Conservation (phyloP, 2,329 filamentous ascomycete species). For the Basipetospora chlamydospora region DNA sequence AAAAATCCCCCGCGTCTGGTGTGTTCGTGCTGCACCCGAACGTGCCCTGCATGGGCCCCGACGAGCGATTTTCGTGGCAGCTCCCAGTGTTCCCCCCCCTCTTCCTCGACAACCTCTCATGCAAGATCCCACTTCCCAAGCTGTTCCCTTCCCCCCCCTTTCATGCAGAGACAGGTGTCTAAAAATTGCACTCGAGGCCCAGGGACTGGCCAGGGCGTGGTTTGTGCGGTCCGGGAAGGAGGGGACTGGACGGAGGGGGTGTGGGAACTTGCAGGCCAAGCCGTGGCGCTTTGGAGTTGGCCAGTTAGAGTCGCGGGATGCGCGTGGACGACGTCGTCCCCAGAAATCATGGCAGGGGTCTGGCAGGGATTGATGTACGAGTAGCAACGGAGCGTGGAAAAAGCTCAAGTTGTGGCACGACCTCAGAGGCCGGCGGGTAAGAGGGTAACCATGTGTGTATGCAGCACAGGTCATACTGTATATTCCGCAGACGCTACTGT, state of each 20-base stretch:
- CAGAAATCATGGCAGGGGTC: background rate
- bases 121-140: too few species aligned
- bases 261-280: background rate
- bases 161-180: slow-evolving; percentile 4
- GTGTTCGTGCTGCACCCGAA: background rate
- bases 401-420: too few species aligned
- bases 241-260: background rate
- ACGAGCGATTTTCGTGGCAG: too few species aligned
- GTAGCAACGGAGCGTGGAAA: too few species aligned
- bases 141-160: background rate
- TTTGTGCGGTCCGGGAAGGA: background rate
- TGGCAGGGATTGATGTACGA: too few species aligned
- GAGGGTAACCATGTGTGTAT: too few species aligned
- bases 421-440: too few species aligned
- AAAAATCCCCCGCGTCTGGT: slow-evolving; percentile 3
- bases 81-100: too few species aligned
- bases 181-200: background rate
- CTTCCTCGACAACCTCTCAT: too few species aligned
- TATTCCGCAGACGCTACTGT: too few species aligned
- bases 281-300: background rate
- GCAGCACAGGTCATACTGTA: too few species aligned
- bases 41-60: too few species aligned
- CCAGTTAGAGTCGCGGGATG: slow-evolving; percentile 1
- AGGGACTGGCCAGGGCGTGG: slow-evolving; percentile 1
- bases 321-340: background rate